Conservation (phyloP, 108 stramenopile genomes). For the Cyclotella sp. region DNA sequence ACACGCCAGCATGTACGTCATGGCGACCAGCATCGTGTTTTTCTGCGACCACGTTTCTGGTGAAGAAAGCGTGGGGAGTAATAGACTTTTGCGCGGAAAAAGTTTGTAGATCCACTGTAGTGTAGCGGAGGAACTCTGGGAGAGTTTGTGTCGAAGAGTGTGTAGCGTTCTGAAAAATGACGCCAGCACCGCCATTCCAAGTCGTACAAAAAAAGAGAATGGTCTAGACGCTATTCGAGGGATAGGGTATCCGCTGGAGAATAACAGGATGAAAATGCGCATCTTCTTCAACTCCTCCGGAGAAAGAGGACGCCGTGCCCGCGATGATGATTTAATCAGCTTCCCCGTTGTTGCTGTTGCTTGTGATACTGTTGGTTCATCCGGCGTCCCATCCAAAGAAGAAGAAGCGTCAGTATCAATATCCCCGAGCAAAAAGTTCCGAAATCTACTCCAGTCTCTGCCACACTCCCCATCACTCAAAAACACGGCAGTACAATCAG, state of each 20-base stretch:
- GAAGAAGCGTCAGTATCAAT: conserved; percentile 10
- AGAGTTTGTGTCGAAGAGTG: not conserved
- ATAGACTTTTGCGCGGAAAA: conserved; percentile 26
- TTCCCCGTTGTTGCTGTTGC: not conserved
- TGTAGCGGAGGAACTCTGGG: conserved; percentile 14
- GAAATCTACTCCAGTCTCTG: conserved; percentile 51
- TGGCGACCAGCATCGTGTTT: conserved; percentile 92
- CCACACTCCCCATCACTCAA: conserved; percentile 78
- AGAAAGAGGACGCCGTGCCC: conserved; percentile 29
- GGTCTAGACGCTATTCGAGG: conserved; percentile 66
- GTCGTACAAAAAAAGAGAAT: conserved; percentile 68
- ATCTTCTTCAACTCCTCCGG: conserved; percentile 48
- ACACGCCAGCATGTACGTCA: conserved; percentile 87
- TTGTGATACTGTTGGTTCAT: not conserved
- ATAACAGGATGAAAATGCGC: conserved; percentile 60
- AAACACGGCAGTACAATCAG: conserved; percentile 91
- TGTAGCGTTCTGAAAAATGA: conserved; percentile 45
- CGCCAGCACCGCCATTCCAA: conserved; percentile 53
- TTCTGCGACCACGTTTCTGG: conserved; percentile 91
- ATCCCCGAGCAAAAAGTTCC: conserved; percentile 41
- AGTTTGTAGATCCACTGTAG: conserved; percentile 23
- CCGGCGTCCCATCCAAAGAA: not conserved
- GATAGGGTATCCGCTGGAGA: conserved; percentile 80
- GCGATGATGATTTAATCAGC: conserved; percentile 3
- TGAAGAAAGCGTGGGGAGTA: conserved; percentile 74